Conservation (phyloP, 2,329 filamentous ascomycete species). For the Eutypella sp. region DNA sequence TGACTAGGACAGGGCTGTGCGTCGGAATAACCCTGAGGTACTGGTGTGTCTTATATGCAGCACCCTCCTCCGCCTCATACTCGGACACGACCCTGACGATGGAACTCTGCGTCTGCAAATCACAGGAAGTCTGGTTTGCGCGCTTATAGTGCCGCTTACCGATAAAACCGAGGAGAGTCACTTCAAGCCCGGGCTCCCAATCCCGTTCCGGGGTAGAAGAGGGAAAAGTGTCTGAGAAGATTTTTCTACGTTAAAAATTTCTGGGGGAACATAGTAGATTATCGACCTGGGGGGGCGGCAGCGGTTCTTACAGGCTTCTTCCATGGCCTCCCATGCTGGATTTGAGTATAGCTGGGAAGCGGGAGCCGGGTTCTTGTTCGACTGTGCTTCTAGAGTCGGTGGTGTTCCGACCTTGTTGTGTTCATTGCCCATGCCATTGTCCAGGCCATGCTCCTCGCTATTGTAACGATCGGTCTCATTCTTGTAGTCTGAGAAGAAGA, state of each 20-base stretch:
- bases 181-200: constrained; percentile 30
- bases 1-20: constrained; percentile 49
- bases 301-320: constrained; percentile 16
- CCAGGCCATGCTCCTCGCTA: too few species aligned
- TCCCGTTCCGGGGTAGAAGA: background rate
- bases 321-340: constrained; percentile 10
- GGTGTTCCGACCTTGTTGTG: too few species aligned
- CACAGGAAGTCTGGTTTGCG: constrained; percentile 66
- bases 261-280: too few species aligned
- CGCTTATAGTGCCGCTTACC: constrained; percentile 63
- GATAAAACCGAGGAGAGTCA: constrained; percentile 66
- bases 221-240: constrained; percentile 4
- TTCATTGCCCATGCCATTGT: too few species aligned
- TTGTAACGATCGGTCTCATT: too few species aligned
- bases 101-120: constrained; percentile 32
- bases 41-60: constrained; percentile 31
- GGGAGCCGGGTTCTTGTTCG: too few species aligned
- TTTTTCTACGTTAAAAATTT: too few species aligned
- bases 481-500: too few species aligned
- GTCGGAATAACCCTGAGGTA: constrained; percentile 41
- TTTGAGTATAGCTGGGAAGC: background rate
- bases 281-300: background rate
- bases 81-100: constrained; percentile 41
- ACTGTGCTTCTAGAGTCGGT: too few species aligned
- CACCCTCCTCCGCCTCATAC: constrained; percentile 31